A percentile compares a stretch with the other conserved stretches of the same genome.
Conservation (phyloP, 345 rosid genomes). For the Murraya koenigii region DNA sequence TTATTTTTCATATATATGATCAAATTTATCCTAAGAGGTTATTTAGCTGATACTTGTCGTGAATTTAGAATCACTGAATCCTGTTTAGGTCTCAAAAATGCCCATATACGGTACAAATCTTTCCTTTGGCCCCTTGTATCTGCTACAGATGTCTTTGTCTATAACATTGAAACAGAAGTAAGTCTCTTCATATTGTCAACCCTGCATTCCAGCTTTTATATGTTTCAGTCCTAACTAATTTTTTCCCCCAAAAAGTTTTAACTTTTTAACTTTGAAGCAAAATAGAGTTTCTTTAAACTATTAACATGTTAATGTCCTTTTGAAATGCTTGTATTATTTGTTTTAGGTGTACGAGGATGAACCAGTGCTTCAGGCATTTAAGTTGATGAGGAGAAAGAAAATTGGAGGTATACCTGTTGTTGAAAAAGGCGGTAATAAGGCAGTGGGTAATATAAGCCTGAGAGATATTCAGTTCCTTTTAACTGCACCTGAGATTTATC, state of each 20-base stretch:
- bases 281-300: not conserved
- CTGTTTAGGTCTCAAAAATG: not conserved
- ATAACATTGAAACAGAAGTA: not conserved
- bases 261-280: not conserved
- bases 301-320: not conserved
- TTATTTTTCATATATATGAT: not conserved
- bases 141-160: not conserved
- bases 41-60: not conserved
- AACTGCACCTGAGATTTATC: conserved; percentile 92
- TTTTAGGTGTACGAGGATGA: conserved; percentile 79
- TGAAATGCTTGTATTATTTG: not conserved
- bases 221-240: not conserved
- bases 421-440: conserved; percentile 51
- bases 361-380: conserved; percentile 98
- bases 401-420: conserved; percentile 85
- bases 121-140: not conserved
- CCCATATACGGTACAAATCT: not conserved
- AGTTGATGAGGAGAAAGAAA: conserved; percentile 78
- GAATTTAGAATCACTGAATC: not conserved
- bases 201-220: not conserved
- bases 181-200: not conserved
- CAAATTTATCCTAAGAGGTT: not conserved
- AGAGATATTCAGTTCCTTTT: conserved; percentile 89
- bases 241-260: not conserved
- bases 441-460: conserved; percentile 87